Base-by-base conservation (phyloP, 1,284 basidiomycete genomes). In the Sutorius eximius region DNA sequence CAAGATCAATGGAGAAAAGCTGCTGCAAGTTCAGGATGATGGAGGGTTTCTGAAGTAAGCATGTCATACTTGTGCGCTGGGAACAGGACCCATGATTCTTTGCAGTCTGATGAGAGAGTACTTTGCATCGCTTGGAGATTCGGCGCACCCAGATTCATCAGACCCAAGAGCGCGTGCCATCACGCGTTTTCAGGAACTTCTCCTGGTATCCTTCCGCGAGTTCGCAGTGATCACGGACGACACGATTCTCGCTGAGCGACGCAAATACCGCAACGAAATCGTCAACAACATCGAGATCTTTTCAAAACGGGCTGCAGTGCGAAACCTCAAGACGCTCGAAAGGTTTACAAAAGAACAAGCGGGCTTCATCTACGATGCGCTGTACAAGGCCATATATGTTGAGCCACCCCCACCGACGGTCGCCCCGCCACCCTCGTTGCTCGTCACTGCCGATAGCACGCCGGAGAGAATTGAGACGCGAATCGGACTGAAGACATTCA, bases 201-300 rank as follows among this genome's bases (percentile, higher is more conserved):
- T 96, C 13, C 86, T 98, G 7, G 89, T 98, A 51, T 95, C 95
- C 2, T 98, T 98, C 82, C 86, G 97, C 53, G 97, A 99, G 72
- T 99, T 99, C 71, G 90, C 94, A 24, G 82, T 95, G 59, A 96
- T 99, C 70, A 96, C 93, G 0, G 95, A 98, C 67, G 97, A 99
- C 32, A 93, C 92, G 13, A 98, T 99, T 63, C 82, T 86, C 18
- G 82, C 82, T 18, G 96, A 99, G 72, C 86, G 97, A 29, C 84
- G 86, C 59, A 84, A 89, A 40, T 94, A 94, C 76, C 84, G 96
- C 47, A 83, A 87, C 45, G 95, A 98, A 68, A 91, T 99, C 58
- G 87, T 98, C 34, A 85, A 93, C 65, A 93, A 87, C 66, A 95
- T 99, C 61, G 97, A 99, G 75, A 86, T 85, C 7, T 99, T 98